These are phyloP conservation scores for Mycena citricolor DNA, from an alignment of 1,284 basidiomycete genomes.

Conservation along the genomic window DNA sequence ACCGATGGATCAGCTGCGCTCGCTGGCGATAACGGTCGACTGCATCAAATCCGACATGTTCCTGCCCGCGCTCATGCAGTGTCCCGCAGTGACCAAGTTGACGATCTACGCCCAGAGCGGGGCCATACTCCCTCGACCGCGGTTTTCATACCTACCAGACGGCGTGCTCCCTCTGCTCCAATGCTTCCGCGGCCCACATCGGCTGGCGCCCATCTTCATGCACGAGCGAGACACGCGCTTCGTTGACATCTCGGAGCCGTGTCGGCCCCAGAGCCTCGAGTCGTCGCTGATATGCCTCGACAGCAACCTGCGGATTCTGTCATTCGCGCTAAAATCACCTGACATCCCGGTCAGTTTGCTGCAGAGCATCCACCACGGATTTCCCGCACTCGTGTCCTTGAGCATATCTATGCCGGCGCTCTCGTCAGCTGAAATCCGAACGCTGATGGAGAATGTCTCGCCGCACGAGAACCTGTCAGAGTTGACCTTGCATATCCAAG, in stretches of 20 bases:
- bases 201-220: conserved; percentile 4
- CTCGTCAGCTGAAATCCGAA: conserved; percentile 2
- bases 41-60: background rate
- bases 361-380: conserved; percentile 1
- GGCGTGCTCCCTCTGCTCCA: conserved; percentile 8
- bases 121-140: background rate
- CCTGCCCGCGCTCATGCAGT: conserved; percentile 4
- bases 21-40: conserved; percentile 5
- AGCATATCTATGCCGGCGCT: conserved; percentile 7
- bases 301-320: background rate
- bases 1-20: conserved; percentile 1
- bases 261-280: conserved; percentile 1
- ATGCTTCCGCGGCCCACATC: conserved; percentile 4
- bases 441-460: background rate
- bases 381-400: conserved; percentile 4
- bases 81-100: conserved; percentile 9
- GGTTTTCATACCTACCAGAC: conserved; percentile 4
- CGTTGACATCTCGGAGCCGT: conserved; percentile 3
- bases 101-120: background rate
- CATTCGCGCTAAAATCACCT: conserved; percentile 1
- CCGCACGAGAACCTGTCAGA: background rate
- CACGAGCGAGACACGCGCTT: background rate
- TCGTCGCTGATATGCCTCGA: conserved; percentile 2
- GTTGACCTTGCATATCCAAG: conserved; percentile 4
- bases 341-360: conserved; percentile 4